Base-by-base conservation (phyloP, 768 basidiomycete species). In the Pluteus cervinus region DNA sequence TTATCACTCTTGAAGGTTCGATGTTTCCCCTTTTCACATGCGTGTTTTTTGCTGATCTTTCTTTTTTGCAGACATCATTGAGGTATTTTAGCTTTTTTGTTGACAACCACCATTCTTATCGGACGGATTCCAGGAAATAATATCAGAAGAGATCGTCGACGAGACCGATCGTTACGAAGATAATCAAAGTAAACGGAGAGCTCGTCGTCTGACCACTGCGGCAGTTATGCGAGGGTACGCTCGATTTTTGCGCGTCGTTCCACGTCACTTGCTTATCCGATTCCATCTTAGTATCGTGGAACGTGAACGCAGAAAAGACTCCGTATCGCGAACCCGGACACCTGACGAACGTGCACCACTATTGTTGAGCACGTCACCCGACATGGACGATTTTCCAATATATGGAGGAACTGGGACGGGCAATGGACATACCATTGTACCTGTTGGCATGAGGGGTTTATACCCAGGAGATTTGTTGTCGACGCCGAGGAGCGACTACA, bases 111-210 rank as follows among this genome's bases (percentile, higher is more conserved):
- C 10, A 2, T 12, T 28, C 15, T 17, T 23, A 16, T 9, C 15
- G 9, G 8, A 10, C 26, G 37, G 42, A 3, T 56, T 54, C 45
- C 60, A 88, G 73, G 92, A 94, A 71, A 96, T 98, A 44, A 88
- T 97, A 14, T 82, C 86, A 0, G 91, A 96, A 61, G 93, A 96
- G 56, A 94, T 96, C 37, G 85, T 94, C 21, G 92, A 94, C 51
- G 92, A 96, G 60, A 94, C 91, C 2, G 92, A 96, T 60, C 72
- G 80, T 18, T 93, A 85, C 48, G 80, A 87, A 46, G 87, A 90
- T 48, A 96, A 94, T 52, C 79, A 79, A 33, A 81, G 78, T 36
- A 92, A 91, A 53, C 72, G 71, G 41, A 65, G 69, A 6, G 91
- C 86, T 0, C 79, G 72, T 45, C 69, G 92, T 10, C 58, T 73